Conservation (phyloP, 352 stramenopile species). For the Phytopythium chamaehyphon region DNA sequence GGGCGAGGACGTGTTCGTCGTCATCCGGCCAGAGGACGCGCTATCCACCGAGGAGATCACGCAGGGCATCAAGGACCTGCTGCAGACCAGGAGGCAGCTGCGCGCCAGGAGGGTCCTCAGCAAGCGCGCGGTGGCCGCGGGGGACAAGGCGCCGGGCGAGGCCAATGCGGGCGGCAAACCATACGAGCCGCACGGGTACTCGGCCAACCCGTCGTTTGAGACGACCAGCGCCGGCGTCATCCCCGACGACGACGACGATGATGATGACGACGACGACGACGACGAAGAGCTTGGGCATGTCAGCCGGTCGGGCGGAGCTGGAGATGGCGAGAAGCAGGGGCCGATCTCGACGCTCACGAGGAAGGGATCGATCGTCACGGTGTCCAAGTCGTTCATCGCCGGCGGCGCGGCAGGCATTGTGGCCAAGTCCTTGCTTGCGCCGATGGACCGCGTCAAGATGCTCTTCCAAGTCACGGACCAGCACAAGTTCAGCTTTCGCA, state of each 20-base stretch:
- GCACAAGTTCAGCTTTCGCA: constrained; percentile 68
- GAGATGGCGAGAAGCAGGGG: not conserved
- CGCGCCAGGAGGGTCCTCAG: not conserved
- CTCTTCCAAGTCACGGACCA: constrained; percentile 83
- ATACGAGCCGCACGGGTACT: constrained; percentile 4
- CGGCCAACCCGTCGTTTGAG: constrained; percentile 6
- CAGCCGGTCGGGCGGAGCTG: not conserved
- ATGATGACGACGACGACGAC: not conserved
- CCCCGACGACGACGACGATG: not conserved
- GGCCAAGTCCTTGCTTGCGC: constrained; percentile 71
- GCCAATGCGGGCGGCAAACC: not conserved
- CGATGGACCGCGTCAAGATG: constrained; percentile 82
- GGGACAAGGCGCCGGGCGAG: not conserved
- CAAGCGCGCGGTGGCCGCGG: not conserved
- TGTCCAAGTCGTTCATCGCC: constrained; percentile 83
- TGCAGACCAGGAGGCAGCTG: constrained; percentile 17
- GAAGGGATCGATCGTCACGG: constrained; percentile 50
- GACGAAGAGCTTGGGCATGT: not conserved
- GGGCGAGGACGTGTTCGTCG: constrained; percentile 65
- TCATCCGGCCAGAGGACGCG: constrained; percentile 36
- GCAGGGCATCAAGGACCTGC: constrained; percentile 26
- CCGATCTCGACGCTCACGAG: constrained; percentile 4
- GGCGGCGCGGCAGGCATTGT: constrained; percentile 68
- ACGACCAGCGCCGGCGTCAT: not conserved
- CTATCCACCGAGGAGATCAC: constrained; percentile 25